phyloP scores from a whole-genome alignment of 2,329 filamentous ascomycete species.

The Lizonia empirigonia region DNA sequence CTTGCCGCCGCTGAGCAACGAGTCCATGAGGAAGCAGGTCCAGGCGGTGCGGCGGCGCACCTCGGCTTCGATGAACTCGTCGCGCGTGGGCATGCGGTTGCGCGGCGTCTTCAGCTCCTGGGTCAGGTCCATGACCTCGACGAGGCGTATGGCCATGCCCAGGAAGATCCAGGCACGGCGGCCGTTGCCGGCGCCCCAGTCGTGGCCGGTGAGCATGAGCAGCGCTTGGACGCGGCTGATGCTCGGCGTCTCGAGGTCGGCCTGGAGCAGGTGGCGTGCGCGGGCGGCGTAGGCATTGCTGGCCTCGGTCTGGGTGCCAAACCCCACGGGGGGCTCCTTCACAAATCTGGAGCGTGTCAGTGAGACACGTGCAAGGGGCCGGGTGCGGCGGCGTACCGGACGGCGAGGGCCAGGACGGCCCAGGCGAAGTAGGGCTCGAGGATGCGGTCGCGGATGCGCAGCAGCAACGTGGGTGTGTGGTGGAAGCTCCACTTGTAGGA shows the following conservation, averaged over 20 bases:
- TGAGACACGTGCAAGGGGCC: neutral
- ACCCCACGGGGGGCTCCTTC: slow-evolving; percentile 44
- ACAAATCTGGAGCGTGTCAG: slow-evolving; percentile 39
- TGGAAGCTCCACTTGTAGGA: slow-evolving; percentile 53
- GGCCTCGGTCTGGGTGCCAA: slow-evolving; percentile 46
- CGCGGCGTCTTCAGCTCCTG: slow-evolving; percentile 42
- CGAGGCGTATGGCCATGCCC: slow-evolving; percentile 50
- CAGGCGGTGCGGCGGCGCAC: slow-evolving; percentile 49
- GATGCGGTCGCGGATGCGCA: slow-evolving; percentile 46
- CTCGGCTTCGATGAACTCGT: slow-evolving; percentile 51
- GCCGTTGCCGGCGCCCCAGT: slow-evolving; percentile 54
- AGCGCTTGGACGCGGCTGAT: slow-evolving; percentile 49
- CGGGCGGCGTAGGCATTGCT: slow-evolving; percentile 51
- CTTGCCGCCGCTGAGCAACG: slow-evolving; percentile 49
- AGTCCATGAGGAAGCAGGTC: slow-evolving; percentile 53
- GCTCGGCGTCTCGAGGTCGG: slow-evolving; percentile 48
- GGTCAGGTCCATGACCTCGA: slow-evolving; percentile 50
- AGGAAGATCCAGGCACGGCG: slow-evolving; percentile 50
- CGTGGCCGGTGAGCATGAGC: slow-evolving; percentile 53
- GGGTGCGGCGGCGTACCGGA: slow-evolving; percentile 35
- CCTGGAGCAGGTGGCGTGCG: slow-evolving; percentile 49
- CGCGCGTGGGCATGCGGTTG: slow-evolving; percentile 41
- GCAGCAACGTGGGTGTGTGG: slow-evolving; percentile 48
- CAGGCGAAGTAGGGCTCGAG: slow-evolving; percentile 49
- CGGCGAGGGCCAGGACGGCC: slow-evolving; percentile 51